phyloP scores from a whole-genome alignment of 192 early-diverging fungal genomes.

The Phycomyces blakesleeanus region DNA sequence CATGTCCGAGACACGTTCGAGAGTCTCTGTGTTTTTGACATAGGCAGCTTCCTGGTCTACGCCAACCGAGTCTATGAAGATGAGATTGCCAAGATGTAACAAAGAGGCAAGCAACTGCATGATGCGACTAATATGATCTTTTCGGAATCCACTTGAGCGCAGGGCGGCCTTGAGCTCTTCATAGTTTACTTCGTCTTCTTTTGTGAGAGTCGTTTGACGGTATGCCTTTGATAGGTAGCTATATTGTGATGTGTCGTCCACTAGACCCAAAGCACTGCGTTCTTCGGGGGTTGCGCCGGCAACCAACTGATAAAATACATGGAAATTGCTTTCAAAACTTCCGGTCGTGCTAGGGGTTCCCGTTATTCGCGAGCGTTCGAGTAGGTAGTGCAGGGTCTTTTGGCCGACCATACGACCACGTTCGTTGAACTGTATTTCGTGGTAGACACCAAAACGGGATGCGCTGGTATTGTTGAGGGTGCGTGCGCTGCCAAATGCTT shows the following conservation, averaged over 20 bases:
- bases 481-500: constrained; percentile 77
- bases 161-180: constrained; percentile 59
- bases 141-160: constrained; percentile 51
- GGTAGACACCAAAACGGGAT: constrained; percentile 79
- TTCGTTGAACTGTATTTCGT: constrained; percentile 89
- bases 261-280: constrained; percentile 45
- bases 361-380: constrained; percentile 60
- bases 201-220: constrained; percentile 35
- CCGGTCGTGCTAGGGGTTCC: constrained; percentile 45
- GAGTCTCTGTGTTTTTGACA: constrained; percentile 73
- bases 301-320: constrained; percentile 82
- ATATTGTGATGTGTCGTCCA: constrained; percentile 56
- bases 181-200: constrained; percentile 53
- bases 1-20: constrained; percentile 71
- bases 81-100: constrained; percentile 83
- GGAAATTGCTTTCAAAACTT: constrained; percentile 57
- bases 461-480: constrained; percentile 59
- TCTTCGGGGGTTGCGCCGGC: constrained; percentile 62
- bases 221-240: constrained; percentile 52
- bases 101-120: constrained; percentile 83
- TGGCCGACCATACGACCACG: constrained; percentile 78
- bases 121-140: constrained; percentile 67
- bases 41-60: constrained; percentile 69
- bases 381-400: constrained; percentile 71
- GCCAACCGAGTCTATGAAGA: constrained; percentile 61